Evolutionary conservation across 306 rosid genomes (phyloP), one percentile per base, ranked within the genome.

Genomic region (Abrus pulchellus): DNA sequence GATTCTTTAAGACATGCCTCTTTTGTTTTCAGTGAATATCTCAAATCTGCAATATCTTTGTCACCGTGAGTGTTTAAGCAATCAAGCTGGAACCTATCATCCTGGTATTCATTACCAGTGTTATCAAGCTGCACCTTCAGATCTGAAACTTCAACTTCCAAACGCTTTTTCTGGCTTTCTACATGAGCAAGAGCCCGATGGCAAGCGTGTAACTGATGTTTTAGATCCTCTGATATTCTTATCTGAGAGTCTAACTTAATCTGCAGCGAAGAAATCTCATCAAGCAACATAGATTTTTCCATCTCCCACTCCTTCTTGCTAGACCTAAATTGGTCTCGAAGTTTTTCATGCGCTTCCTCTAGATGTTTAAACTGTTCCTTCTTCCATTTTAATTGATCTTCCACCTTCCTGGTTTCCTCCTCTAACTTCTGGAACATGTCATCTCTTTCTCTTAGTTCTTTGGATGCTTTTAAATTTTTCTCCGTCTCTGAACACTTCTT

Each of bases 341-440:
- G 83, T 76, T 90, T 91, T 11, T 86, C 82, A 71, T 89, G 88
- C 28, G 97, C 95, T 73, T 93, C 95, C 82, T 91, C 90, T 5
- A 90, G 82, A 82, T 94, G 94, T 27, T 62, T 81, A 81, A 94
- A 89, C 60, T 94, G 97, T 83, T 94, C 97, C 79, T 75, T 90
- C 84, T 91, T 93, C 99, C 95, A 93, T 81, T 93, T 91, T 34
- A 94, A 70, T 80, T 89, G 88, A 61, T 94, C 97, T 89, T 82
- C 86, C 70, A 89, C 48, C 79, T 89, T 87, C 72, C 83, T 80
- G 48, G 36, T 81, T 80, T 88, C 89, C 74, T 93, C 90, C 74
- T 87, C 92, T 29, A 90, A 53, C 68, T 80, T 81, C 55, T 77
- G 62, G 0, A 90, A 33, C 80, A 78, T 29, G 68, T 82, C 86